Conservation (phyloP, 2,329 filamentous ascomycete species). For the Aspergillus neoniger region DNA sequence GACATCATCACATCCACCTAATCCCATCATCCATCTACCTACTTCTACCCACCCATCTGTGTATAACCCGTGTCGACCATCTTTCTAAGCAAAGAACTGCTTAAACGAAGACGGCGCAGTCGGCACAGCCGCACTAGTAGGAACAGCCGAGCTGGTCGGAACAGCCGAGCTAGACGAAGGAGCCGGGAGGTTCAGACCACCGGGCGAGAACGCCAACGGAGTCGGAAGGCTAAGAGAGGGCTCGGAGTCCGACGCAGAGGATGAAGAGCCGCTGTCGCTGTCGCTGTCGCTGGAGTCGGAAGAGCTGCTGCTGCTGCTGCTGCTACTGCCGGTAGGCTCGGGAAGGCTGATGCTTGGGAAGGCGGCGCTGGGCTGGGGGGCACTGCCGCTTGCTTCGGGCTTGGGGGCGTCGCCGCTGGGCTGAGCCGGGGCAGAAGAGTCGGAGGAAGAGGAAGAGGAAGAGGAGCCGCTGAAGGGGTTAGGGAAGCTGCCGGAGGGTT, state of each 20-base stretch:
- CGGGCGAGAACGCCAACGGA: background rate
- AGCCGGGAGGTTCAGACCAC: background rate
- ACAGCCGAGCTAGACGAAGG: background rate
- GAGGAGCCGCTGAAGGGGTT: background rate
- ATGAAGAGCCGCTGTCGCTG: background rate
- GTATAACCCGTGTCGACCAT: too few species aligned
- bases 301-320: background rate
- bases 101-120: background rate
- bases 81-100: too few species aligned
- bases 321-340: background rate
- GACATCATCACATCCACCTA: too few species aligned
- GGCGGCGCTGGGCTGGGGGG: background rate
- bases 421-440: background rate
- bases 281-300: background rate
- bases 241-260: background rate
- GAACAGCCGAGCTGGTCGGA: background rate
- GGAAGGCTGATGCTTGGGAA: background rate
- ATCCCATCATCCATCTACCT: too few species aligned
- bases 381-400: background rate
- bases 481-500: background rate
- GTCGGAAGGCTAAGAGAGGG: background rate
- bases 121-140: background rate
- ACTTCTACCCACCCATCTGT: too few species aligned
- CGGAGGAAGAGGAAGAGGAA: background rate
- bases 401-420: background rate